phyloP scores from a whole-genome alignment of 805 yeast species.

The Ogataea methylovora region DNA sequence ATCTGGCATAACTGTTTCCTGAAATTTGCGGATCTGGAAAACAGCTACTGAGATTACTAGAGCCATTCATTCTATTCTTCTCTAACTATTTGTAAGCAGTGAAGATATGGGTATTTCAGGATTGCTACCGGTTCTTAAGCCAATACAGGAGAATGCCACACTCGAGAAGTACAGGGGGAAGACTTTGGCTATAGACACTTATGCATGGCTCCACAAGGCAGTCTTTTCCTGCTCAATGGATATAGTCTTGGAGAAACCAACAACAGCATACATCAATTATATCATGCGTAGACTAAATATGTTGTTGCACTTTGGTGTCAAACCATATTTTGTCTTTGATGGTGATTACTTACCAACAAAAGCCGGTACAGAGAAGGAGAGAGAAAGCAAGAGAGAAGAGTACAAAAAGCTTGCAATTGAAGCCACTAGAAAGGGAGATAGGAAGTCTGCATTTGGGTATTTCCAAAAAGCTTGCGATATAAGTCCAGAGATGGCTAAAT shows the following conservation, averaged over 20 bases:
- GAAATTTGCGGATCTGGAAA: too few species aligned
- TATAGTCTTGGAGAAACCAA: constrained; percentile 60
- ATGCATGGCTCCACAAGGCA: constrained; percentile 93
- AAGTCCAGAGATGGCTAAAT: constrained; percentile 86
- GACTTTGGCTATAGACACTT: constrained; percentile 88
- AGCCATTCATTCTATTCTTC: too few species aligned
- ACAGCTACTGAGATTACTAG: too few species aligned
- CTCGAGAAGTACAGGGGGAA: constrained; percentile 61
- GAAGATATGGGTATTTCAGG: constrained; percentile 74
- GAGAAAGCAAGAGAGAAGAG: constrained; percentile 48
- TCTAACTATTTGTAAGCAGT: too few species aligned
- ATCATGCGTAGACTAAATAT: constrained; percentile 60
- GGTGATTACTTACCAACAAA: constrained; percentile 85
- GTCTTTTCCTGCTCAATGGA: constrained; percentile 79
- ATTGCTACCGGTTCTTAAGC: constrained; percentile 67
- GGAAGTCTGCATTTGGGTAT: constrained; percentile 54
- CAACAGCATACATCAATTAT: constrained; percentile 64
- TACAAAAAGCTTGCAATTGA: constrained; percentile 52
- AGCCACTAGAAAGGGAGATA: constrained; percentile 44
- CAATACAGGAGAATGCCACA: constrained; percentile 55
- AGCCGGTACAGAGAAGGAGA: constrained; percentile 58
- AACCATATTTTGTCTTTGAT: constrained; percentile 87
- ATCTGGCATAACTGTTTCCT: too few species aligned
- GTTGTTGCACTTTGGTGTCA: constrained; percentile 60
- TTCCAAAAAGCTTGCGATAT: constrained; percentile 79